These are phyloP conservation scores for Heracleum sosnowskyi DNA, from an alignment of 129 eudicot genomes.

Conservation along the genomic window DNA sequence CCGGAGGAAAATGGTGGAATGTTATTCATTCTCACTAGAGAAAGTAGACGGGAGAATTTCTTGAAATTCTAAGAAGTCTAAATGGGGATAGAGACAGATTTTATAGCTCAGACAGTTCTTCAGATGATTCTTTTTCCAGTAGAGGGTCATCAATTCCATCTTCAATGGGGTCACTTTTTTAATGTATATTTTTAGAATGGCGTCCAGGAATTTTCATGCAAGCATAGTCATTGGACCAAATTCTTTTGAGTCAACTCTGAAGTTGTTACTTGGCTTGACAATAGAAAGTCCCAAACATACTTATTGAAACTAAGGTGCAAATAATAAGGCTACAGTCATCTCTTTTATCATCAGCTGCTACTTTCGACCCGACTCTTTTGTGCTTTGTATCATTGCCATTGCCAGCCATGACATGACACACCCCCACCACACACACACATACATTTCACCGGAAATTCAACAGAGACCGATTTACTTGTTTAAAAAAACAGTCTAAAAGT, in stretches of 20 bases:
- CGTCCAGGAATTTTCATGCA: not conserved
- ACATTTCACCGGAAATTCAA: not conserved
- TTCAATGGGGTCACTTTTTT: no score
- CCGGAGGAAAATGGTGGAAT: not conserved
- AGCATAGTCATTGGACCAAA: not conserved
- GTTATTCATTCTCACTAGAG: not conserved
- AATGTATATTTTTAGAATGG: no score
- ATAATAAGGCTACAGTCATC: not conserved
- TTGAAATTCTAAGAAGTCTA: not conserved
- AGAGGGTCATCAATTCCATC: no score
- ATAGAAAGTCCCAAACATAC: not conserved
- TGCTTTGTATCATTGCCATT: not conserved
- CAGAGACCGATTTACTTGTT: no score
- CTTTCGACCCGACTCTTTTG: not conserved
- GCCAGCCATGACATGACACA: not conserved
- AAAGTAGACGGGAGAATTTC: not conserved
- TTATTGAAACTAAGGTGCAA: not conserved
- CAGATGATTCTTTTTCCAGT: no score
- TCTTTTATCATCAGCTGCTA: not conserved
- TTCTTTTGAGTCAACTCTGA: not conserved
- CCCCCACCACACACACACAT: not conserved
- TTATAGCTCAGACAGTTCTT: no score
- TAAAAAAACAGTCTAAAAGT: no score
- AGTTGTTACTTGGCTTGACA: not conserved
- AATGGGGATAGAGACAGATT: no score